Evolutionary conservation across 768 basidiomycete genomes (phyloP).

Genomic region (Lentinus brumalis): DNA sequence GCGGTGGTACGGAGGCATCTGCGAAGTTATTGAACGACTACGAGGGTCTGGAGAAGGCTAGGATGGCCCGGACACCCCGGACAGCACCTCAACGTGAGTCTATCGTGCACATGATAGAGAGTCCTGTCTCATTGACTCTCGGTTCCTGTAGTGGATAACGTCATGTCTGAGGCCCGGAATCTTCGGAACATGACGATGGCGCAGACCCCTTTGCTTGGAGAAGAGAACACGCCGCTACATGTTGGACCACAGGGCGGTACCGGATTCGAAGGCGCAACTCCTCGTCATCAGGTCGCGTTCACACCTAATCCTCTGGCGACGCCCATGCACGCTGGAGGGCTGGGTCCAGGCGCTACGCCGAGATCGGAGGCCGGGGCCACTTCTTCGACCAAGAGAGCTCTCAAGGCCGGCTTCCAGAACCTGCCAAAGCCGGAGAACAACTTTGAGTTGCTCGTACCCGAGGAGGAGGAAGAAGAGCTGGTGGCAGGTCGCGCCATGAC

Average conservation of each 20-base stretch:
- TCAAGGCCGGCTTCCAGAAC: slow-evolving; percentile 78
- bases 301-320: slow-evolving; percentile 97
- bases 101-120: neutral
- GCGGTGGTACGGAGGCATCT: slow-evolving; percentile 80
- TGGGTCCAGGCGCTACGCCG: slow-evolving; percentile 40
- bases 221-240: slow-evolving; percentile 96
- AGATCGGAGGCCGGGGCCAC: slow-evolving; percentile 30
- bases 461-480: slow-evolving; percentile 69
- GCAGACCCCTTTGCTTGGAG: slow-evolving; percentile 94
- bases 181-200: slow-evolving; percentile 89
- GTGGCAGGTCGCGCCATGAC: slow-evolving; percentile 41
- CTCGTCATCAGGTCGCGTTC: slow-evolving; percentile 85
- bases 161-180: slow-evolving; percentile 94
- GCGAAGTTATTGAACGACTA: slow-evolving; percentile 90
- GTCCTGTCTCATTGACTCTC: slow-evolving; percentile 1
- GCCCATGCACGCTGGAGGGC: slow-evolving; percentile 55
- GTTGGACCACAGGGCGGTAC: slow-evolving; percentile 72
- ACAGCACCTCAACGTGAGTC: slow-evolving; percentile 90
- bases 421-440: slow-evolving; percentile 96
- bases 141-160: slow-evolving; percentile 74
- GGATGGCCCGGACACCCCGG: slow-evolving; percentile 91
- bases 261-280: slow-evolving; percentile 94
- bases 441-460: slow-evolving; percentile 91
- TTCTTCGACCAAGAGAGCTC: slow-evolving; percentile 69
- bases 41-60: slow-evolving; percentile 83